Evolutionary conservation across 208 protist species (phyloP), one percentile per base, ranked within the genome.

Genomic region (Naegleria gruberi): DNA sequence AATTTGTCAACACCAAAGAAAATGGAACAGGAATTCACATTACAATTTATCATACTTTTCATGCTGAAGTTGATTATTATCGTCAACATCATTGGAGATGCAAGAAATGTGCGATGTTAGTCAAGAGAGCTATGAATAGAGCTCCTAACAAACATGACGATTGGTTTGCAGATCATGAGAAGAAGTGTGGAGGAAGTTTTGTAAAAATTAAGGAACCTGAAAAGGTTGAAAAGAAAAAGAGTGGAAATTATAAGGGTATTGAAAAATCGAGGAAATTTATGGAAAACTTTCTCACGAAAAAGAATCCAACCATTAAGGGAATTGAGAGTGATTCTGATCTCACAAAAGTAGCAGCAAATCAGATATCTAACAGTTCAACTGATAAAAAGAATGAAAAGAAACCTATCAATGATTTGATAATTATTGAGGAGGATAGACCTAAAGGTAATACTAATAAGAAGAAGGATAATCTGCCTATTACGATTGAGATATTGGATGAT

Each of bases 61-160:
- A 93, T 77, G 91, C 92, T 37, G 91, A 92, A 82, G 91, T 92
- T 34, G 83, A 92, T 43, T 90, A 92, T 73, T 92, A 92, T 81
- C 0, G 91, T 26, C 44, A 86, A 41, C 91, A 92, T 89, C 73
- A 43, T 45, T 92, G 91, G 91, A 37, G 89, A 55, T 92, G 91
- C 77, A 7, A 17, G 10, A 57, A 73, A n/a, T 92, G 91, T 81
- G 15, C 55, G 0, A 77, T 40, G 34, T 1, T 91, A 0, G 37
- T 92, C 4, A 92, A 92, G 34, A n/a, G 91, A 55, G 47, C 91
- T 8, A 92, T 92, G 91, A 92, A 92, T 73, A 12, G 91, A 26
- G 88, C 91, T 45, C 91, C 91, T 30, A 57, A 41, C 19, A 84
- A 41, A 40, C 37, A 83, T 34, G 91, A 92, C 91, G 37, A 43